A percentile compares a stretch with the other conserved stretches of the same genome.
phyloP scores from a whole-genome alignment of 192 early-diverging fungal genomes.

The Coemansia sp. region DNA sequence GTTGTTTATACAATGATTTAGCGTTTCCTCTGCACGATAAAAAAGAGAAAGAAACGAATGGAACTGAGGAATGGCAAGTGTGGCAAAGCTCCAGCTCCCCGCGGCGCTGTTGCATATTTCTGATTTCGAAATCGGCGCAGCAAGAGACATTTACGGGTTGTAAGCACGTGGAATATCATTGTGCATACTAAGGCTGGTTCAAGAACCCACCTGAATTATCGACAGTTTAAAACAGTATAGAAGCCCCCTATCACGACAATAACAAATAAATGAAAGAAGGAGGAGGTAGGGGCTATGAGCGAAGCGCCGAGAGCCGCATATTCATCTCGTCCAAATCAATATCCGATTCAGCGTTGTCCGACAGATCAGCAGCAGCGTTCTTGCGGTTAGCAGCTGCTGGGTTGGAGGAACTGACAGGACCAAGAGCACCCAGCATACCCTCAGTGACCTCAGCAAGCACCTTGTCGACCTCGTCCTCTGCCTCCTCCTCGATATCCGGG shows the following conservation, averaged over 20 bases:
- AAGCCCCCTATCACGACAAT: background rate
- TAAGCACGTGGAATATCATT: too few species aligned
- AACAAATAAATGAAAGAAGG: background rate
- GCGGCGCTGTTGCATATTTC: too few species aligned
- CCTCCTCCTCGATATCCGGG: conserved; percentile 90
- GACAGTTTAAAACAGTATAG: too few species aligned
- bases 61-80: too few species aligned
- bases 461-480: conserved; percentile 90
- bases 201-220: too few species aligned
- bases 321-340: conserved; percentile 83
- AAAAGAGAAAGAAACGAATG: too few species aligned
- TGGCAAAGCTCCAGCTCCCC: too few species aligned
- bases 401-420: background rate
- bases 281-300: conserved; percentile 46
- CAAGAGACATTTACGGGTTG: too few species aligned
- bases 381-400: background rate
- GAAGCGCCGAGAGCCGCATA: conserved; percentile 77
- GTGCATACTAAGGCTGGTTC: too few species aligned
- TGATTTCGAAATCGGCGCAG: too few species aligned
- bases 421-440: conserved; percentile 54
- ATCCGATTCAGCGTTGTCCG: conserved; percentile 64
- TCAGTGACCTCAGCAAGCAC: conserved; percentile 88
- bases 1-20: background rate
- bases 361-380: conserved; percentile 12
- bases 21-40: too few species aligned